phyloP scores from a whole-genome alignment of 75 land plant genomes.

The Pseudotsuga menziesii region DNA sequence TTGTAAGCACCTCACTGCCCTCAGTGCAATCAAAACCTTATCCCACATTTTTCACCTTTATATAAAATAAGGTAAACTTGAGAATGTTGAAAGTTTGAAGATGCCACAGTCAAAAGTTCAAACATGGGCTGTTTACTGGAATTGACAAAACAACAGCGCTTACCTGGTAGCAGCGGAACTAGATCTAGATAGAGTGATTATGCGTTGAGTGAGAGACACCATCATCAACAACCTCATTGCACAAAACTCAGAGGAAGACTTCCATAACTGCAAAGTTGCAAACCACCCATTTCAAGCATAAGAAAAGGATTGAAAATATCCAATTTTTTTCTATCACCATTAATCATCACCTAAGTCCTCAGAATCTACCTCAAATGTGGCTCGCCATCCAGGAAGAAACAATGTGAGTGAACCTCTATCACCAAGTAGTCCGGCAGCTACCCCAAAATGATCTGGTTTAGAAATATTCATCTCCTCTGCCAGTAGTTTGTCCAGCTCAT shows the following conservation, averaged over 20 bases:
- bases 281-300: conserved; percentile 2
- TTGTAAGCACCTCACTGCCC: no score
- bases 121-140: background rate
- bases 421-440: conserved; percentile 67
- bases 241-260: conserved; percentile 74
- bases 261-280: conserved; percentile 97
- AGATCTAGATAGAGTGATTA: conserved; percentile 53
- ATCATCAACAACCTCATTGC: conserved; percentile 80
- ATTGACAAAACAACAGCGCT: background rate
- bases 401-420: conserved; percentile 76
- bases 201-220: conserved; percentile 81
- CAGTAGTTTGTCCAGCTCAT: conserved; percentile 61
- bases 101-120: background rate
- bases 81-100: background rate
- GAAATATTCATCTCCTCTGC: conserved; percentile 58
- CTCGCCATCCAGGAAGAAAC: conserved; percentile 46
- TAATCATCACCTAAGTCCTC: conserved; percentile 1
- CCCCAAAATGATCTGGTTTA: conserved; percentile 44
- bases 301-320: background rate
- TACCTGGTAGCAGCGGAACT: conserved; percentile 78
- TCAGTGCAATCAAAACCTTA: background rate
- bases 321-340: no score
- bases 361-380: conserved; percentile 63
- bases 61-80: background rate
- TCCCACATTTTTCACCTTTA: background rate